A percentile compares a stretch with the other conserved stretches of the same genome.
These are phyloP conservation scores for Neurospora africana DNA, from an alignment of 495 filamentous ascomycete genomes.

Conservation along the genomic window DNA sequence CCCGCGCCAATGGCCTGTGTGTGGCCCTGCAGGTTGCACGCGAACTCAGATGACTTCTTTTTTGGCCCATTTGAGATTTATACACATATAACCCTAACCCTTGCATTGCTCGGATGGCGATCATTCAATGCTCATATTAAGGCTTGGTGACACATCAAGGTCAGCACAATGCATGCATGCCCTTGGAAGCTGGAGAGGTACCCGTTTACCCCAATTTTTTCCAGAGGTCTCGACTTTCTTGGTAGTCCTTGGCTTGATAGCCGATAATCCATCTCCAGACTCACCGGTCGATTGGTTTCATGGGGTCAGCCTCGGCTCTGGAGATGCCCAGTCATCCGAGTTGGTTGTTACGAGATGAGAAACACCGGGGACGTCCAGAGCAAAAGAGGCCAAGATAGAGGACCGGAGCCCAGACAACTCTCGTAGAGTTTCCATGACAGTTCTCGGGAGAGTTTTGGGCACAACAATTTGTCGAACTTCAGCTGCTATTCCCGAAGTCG, in stretches of 20 bases:
- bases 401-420: not conserved
- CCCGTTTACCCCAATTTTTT: not conserved
- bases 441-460: not conserved
- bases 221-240: not conserved
- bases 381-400: not conserved
- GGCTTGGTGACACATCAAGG: not conserved
- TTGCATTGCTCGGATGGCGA: not conserved
- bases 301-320: not conserved
- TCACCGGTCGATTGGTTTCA: not conserved
- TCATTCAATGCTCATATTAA: not conserved
- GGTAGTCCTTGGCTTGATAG: not conserved
- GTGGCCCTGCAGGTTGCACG: constrained; percentile 4
- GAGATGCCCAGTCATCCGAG: not conserved
- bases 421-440: not conserved
- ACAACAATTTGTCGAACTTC: not conserved
- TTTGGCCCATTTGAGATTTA: not conserved
- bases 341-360: not conserved
- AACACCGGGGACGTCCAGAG: not conserved
- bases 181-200: not conserved
- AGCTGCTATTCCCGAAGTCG: not conserved
- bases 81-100: constrained; percentile 5
- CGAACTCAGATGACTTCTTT: constrained; percentile 13
- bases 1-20: not conserved
- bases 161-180: too few species aligned
- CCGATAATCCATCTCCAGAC: not conserved